phyloP scores from a whole-genome alignment of 2,329 filamentous ascomycete genomes.

The Aspergillus intermedius region DNA sequence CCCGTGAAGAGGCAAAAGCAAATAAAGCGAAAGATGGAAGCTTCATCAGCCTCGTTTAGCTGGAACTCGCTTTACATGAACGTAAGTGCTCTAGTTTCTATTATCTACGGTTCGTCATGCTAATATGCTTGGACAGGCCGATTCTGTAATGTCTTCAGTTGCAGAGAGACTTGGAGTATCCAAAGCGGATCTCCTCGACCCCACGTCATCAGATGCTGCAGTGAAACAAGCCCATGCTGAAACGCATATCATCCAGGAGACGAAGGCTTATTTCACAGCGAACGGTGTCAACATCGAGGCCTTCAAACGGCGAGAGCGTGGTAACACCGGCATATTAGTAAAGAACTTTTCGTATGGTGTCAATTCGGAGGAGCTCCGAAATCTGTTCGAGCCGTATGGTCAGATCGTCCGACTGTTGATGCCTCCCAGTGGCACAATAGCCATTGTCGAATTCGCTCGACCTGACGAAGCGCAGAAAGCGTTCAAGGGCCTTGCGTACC shows the following conservation, averaged over 20 bases:
- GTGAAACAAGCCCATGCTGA: slow-evolving; percentile 96
- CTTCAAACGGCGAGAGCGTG: slow-evolving; percentile 78
- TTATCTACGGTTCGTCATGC: slow-evolving; percentile 3
- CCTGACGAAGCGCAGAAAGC: slow-evolving; percentile 73
- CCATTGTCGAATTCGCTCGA: slow-evolving; percentile 81
- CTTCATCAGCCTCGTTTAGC: slow-evolving; percentile 73
- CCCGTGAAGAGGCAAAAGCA: slow-evolving; percentile 92
- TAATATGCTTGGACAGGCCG: slow-evolving; percentile 40
- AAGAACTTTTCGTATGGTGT: slow-evolving; percentile 92
- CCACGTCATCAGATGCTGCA: slow-evolving; percentile 88
- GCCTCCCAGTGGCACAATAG: slow-evolving; percentile 87
- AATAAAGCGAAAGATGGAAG: slow-evolving; percentile 76
- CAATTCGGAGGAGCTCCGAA: slow-evolving; percentile 68
- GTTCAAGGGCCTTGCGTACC: slow-evolving; percentile 78
- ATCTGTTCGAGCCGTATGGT: slow-evolving; percentile 79
- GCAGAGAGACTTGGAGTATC: slow-evolving; percentile 79
- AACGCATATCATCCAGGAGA: slow-evolving; percentile 93
- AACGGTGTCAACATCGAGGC: slow-evolving; percentile 89
- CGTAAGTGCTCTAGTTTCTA: slow-evolving; percentile 40
- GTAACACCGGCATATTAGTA: slow-evolving; percentile 79
- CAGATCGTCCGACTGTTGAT: slow-evolving; percentile 76
- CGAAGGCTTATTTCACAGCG: slow-evolving; percentile 79
- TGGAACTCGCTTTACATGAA: slow-evolving; percentile 99
- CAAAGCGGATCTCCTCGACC: slow-evolving; percentile 87
- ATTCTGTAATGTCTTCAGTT: slow-evolving; percentile 86